Base-by-base conservation (phyloP, 106 monocot genomes). In the Platanthera zijinensis region DNA sequence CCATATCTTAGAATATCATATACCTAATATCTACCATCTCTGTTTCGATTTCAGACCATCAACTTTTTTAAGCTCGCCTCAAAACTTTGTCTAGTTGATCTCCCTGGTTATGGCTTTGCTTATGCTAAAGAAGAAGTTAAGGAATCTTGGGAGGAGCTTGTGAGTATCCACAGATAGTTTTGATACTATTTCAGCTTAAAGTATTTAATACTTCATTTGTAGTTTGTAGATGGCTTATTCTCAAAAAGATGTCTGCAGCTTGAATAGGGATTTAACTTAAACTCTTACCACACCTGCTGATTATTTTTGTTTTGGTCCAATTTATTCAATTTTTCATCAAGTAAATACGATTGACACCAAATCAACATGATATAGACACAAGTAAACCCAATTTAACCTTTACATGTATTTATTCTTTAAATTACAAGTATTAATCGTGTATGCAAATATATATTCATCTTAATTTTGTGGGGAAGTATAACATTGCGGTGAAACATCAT, bases 31-130 rank as follows among this genome's bases (percentile, higher is more conserved):
- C 66, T 86, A 80, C 72, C 68, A 15, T 82, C 21, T 79, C 39
- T 19, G 39, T 39, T 18, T 71, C 39, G 48, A 74, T 75, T 78
- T 73, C 86, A 99, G 99, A 99, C 88, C 5, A 90, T 99, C 51
- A 99, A 99, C 78, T 99, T 99, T 77, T 99, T 99, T 74, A 86
- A 84, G 75, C 90, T 99, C 76, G 99, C 85, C 28, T 83, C 89
- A 81, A 99, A 99, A 62, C 88, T 99, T 78, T 90, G 82, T 69
- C 81, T 99, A 19, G 99, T 99, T 79, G 99, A 99, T 83, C 82
- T 99, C 72, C 99, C 99, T 78, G 99, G 99, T 77, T 99, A 99
- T 90, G 99, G 99, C 67, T 99, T 99, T 89, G 99, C 99, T 51
- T 99, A 94, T 88, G 99, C 94, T 48, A 99, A 99, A 80, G 94